Base-by-base conservation (phyloP, 768 basidiomycete species). In the Mycena belliarum region DNA sequence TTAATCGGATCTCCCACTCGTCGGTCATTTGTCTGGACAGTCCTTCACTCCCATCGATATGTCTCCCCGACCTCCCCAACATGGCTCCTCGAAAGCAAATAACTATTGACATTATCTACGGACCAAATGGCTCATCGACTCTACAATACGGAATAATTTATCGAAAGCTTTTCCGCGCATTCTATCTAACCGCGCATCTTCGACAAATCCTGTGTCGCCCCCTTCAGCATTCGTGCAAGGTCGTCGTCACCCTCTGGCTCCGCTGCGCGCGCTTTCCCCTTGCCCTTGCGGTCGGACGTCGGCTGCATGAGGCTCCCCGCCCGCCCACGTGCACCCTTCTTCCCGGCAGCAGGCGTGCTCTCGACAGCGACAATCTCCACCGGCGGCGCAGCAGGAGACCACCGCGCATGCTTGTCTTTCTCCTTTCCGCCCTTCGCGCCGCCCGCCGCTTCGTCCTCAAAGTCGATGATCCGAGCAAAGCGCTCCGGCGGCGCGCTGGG, bases 401-500 rank as follows among this genome's bases (percentile, higher is more conserved):
- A 55, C n/a, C 59, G n/a, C 3, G 38, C 59, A 20, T 60, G 59
- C 25, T 60, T 60, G n/a, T 55, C 53, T 35, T 54, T 60, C 33
- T 35, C 52, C 26, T 50, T 55, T 24, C 49, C 59, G 35, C 35
- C 45, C 8, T 35, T 16, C 12, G 35, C 35, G 4, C 11, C 35
- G 35, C 4, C 10, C 35, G 12, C 12, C 8, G 35, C 35, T 4
- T 44, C 43, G 25, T 44, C 9, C 29, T 25, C 37, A 25, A 63
- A 57, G 37, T 72, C 68, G 52, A 79, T 68, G 55, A 79, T 75
- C 1, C 70, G 69, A 23, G 73, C 65, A 60, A 70, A 80, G 66
- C 71, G 72, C 45, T 69, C 68, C 12, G 72, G 62, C 12, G 76
- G 73, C 16, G 72, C 70, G 50, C 74, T 77, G 2, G 78, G 78